Evolutionary conservation across 192 early-diverging fungal species (phyloP), one percentile per base, ranked within the genome.

Genomic region (Oehlia diaphana): DNA sequence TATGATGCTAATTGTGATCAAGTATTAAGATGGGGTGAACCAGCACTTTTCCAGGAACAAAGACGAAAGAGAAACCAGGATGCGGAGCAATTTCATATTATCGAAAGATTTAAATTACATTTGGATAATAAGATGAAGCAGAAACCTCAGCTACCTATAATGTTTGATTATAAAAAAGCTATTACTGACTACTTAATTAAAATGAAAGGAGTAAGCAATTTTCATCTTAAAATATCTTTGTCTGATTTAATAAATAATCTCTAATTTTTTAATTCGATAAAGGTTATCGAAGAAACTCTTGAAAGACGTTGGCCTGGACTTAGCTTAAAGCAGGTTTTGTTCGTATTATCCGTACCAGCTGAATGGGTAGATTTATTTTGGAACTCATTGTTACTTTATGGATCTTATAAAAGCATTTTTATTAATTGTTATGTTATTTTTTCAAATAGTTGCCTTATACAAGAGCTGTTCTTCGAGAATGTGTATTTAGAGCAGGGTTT

Each of bases 51-150:
- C 12, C 4, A 78, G 13, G 63, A 78, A 21, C 64, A 28, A 53
- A 50, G 28, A 53, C 10, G 31, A 63, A 42, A 4, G 39, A 75
- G 21, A 26, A 58, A 44, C 62, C 26, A 37, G 6, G 9, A 8
- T 13, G 31, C 31, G 31, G 58, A 35, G 16, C 9, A 75, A 78
- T 1, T 50, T 10, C 42, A 50, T 14, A 31, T 35, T 9, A 26
- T 68, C 13, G 76, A 78, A 53, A 33, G 26, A 67, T 77, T 77
- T 33, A 77, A 77, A 68, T 49, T 78, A 53, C n/a, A 47, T 31
- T 68, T 78, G 28, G 65, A 26, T 31, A 9, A 61, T 73, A 58
- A 23, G 16, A 42, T 73, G 44, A 58, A 44, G 23, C 42, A 77
- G 42, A 77, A 67, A 53, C 76, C 76, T 7, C 1, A 9, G 7